Base-by-base conservation (phyloP, 2,329 filamentous ascomycete species). In the Penicillium expansum region DNA sequence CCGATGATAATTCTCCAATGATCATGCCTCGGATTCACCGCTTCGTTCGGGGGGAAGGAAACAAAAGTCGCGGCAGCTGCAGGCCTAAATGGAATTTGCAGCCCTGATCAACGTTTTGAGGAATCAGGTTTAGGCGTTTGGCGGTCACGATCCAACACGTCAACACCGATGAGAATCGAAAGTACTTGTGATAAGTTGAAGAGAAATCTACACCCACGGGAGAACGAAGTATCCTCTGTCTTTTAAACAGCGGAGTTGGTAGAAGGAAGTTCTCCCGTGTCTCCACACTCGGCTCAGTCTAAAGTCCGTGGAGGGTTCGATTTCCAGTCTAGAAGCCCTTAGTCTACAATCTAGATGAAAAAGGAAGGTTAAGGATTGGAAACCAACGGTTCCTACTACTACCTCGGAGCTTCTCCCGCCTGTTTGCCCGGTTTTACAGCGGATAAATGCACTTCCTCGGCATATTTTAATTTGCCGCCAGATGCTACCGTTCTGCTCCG, bases 101-200 rank as follows among this genome's bases (percentile, higher is more conserved):
- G 33, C 51, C 51, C 43, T 48, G 30, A 54, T 54, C 33, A 33
- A 29, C 13, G 18, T n/a, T 24, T 39, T 20, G 44, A 27, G 38
- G 45, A 52, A 57, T 57, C 47, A 30, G 7, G 20, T 24, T 42
- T 42, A 32, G 43, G 42, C 51, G 45, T 44, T 45, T 52, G 51
- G 54, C 54, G 57, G 55, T 59, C 42, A 59, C 43, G 29, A 20
- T 33, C 18, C 38, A 48, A 58, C 56, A 60, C 58, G 56, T 60
- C 58, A 52, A 60, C 52, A 58, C 56, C 30, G 58, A 48, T 29
- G 41, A 27, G 11, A 27, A 1, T 43, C 9, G 18, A 45, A 30
- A 13, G 41, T 43, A 43, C 16, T 13, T 41, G 20, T 41, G 41
- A 1, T 2, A 11, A 44, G 8, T 32, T 22, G 18, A 24, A 18